Conservation (phyloP, 1,139 yeast species). For the Taphrina confusa region DNA sequence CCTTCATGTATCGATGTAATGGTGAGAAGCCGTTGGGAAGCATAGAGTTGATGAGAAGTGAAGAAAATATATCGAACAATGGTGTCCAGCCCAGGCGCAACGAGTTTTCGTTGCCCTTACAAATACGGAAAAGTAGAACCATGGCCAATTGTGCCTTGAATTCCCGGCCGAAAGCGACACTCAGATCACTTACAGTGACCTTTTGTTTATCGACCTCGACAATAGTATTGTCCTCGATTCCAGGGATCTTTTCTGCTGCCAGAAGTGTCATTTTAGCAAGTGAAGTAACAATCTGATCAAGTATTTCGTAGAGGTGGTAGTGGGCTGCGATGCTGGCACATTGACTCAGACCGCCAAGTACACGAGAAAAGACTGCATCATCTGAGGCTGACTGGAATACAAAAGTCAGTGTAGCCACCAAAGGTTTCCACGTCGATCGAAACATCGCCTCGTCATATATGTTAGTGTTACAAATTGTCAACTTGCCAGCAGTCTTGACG, state of each 20-base stretch:
- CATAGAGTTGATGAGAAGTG: conserved; percentile 71
- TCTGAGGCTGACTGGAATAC: conserved; percentile 88
- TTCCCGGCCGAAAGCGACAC: conserved; percentile 84
- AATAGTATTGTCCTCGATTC: conserved; percentile 44
- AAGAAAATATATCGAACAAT: conserved; percentile 58
- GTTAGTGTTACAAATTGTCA: conserved; percentile 43
- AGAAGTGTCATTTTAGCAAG: conserved; percentile 58
- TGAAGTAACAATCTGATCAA: conserved; percentile 65
- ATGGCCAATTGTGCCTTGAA: conserved; percentile 89
- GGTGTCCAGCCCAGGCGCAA: conserved; percentile 60
- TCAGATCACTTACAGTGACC: conserved; percentile 72
- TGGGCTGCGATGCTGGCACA: conserved; percentile 72
- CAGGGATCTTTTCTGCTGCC: conserved; percentile 47
- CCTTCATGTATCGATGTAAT: conserved; percentile 58
- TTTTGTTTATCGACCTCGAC: conserved; percentile 55
- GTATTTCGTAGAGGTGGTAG: conserved; percentile 58
- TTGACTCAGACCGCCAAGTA: conserved; percentile 84
- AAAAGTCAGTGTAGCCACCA: conserved; percentile 68
- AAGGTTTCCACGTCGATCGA: conserved; percentile 59
- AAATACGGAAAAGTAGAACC: conserved; percentile 77
- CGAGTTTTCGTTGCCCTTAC: conserved; percentile 58
- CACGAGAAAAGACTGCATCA: conserved; percentile 81
- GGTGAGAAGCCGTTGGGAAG: conserved; percentile 68
- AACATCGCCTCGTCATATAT: conserved; percentile 72
- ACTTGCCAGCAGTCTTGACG: conserved; percentile 44